Percentiles rank a stretch among this genome's conserved stretches.
phyloP scores from a whole-genome alignment of 1,284 basidiomycete species.

The Puccinia coronata region DNA sequence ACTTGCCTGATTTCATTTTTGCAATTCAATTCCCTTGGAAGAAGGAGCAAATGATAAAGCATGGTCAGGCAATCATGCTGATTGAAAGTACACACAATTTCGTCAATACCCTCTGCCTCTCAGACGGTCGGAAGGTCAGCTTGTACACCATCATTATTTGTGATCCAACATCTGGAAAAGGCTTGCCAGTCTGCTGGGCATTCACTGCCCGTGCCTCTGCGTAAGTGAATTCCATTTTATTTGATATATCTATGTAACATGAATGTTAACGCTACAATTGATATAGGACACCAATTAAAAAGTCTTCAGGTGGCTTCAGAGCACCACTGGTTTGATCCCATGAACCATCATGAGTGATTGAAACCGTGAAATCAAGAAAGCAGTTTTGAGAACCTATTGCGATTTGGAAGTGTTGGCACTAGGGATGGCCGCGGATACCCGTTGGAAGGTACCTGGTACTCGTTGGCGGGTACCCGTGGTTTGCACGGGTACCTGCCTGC shows the following conservation, averaged over 20 bases:
- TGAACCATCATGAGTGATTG: not conserved
- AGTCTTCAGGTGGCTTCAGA: not conserved
- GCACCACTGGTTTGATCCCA: not conserved
- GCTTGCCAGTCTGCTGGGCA: not conserved
- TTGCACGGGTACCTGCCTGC: too few relatives aligned
- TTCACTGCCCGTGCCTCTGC: too few relatives aligned
- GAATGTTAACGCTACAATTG: too few relatives aligned
- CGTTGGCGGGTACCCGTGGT: too few relatives aligned
- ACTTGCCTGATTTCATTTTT: not conserved
- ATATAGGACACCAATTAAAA: too few relatives aligned
- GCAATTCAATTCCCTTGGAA: not conserved
- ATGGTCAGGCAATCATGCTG: not conserved
- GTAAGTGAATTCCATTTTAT: too few relatives aligned
- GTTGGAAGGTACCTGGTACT: too few relatives aligned
- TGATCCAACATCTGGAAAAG: not conserved
- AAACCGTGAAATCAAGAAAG: not conserved
- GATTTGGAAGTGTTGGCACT: too few relatives aligned
- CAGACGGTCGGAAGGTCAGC: not conserved
- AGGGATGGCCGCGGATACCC: too few relatives aligned
- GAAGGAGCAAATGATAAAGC: not conserved
- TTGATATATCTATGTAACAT: too few relatives aligned
- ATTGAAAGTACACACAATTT: not conserved
- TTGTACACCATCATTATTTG: not conserved
- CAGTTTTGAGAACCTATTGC: not conserved
- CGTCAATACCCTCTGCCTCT: not conserved